phyloP scores from a whole-genome alignment of 176 grass and related monocot genomes.

The Carex kokanica region DNA sequence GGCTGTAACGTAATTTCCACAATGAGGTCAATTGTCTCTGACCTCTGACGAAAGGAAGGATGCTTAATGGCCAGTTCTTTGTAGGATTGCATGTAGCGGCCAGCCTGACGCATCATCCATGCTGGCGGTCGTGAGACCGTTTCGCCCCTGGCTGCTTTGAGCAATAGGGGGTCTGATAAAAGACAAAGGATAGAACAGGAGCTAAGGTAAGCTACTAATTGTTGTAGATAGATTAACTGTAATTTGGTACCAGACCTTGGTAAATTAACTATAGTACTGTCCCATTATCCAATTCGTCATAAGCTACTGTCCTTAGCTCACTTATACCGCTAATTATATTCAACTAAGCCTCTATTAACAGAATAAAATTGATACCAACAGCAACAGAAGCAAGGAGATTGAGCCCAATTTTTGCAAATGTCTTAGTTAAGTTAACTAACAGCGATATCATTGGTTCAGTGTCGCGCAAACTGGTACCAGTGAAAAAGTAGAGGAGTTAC shows the following conservation, averaged over 20 bases:
- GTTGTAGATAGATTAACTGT: neutral
- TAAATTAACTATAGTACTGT: neutral
- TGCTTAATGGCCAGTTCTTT: constrained; percentile 80
- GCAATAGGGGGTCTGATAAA: constrained; percentile 59
- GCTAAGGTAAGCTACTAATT: neutral
- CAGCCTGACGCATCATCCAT: constrained; percentile 99
- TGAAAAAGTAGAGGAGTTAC: neutral
- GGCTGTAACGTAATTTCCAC: constrained; percentile 95
- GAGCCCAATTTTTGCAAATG: neutral
- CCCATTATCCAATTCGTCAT: neutral
- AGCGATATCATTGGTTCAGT: neutral
- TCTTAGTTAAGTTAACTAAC: neutral
- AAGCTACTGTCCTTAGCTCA: neutral
- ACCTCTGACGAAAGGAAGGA: constrained; percentile 86
- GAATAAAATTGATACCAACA: neutral
- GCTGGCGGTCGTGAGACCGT: constrained; percentile 60
- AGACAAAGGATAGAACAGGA: neutral
- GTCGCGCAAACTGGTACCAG: neutral
- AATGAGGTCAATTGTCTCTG: constrained; percentile 86
- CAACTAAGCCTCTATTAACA: neutral
- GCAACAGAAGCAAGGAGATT: neutral
- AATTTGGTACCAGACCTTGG: neutral
- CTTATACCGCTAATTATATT: neutral
- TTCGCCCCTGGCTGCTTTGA: constrained; percentile 76
- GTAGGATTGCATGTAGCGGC: constrained; percentile 92